These are phyloP conservation scores for Dissophora globulifera DNA, from an alignment of 192 early-diverging fungal genomes.

Conservation along the genomic window DNA sequence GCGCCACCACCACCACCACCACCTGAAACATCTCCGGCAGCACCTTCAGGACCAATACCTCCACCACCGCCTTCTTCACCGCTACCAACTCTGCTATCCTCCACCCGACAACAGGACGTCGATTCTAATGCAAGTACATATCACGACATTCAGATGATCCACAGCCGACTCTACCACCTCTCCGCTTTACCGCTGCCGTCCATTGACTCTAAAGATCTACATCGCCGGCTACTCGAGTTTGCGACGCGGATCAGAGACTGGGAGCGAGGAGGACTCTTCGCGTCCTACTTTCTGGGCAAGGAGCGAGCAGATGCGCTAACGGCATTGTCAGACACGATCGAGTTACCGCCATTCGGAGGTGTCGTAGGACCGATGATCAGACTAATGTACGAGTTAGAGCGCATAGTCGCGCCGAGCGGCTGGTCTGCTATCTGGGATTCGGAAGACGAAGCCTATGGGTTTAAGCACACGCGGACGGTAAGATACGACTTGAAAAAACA, in stretches of 20 bases:
- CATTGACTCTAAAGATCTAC: constrained; percentile 23
- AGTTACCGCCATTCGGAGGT: constrained; percentile 15
- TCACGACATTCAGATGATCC: constrained; percentile 7
- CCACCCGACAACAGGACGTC: background rate
- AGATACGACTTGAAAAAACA: background rate
- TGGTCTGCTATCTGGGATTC: constrained; percentile 36
- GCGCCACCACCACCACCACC: constrained; percentile 17
- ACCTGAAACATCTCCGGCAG: background rate
- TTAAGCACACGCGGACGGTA: constrained; percentile 34
- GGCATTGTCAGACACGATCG: background rate
- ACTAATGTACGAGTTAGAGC: constrained; percentile 29
- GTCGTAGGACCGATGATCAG: constrained; percentile 38
- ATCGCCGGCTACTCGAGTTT: constrained; percentile 36
- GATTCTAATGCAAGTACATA: background rate
- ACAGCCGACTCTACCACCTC: constrained; percentile 18
- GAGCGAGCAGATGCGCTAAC: constrained; percentile 11
- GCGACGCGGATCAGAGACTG: constrained; percentile 31
- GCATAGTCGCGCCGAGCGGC: constrained; percentile 13
- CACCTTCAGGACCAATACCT: background rate
- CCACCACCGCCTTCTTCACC: background rate
- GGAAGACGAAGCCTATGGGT: constrained; percentile 46
- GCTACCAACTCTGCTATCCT: background rate
- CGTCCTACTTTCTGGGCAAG: constrained; percentile 24
- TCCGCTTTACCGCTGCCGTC: constrained; percentile 13
- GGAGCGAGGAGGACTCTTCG: constrained; percentile 28